phyloP scores from a whole-genome alignment of 768 basidiomycete genomes.

The Leccinellum luteum region DNA sequence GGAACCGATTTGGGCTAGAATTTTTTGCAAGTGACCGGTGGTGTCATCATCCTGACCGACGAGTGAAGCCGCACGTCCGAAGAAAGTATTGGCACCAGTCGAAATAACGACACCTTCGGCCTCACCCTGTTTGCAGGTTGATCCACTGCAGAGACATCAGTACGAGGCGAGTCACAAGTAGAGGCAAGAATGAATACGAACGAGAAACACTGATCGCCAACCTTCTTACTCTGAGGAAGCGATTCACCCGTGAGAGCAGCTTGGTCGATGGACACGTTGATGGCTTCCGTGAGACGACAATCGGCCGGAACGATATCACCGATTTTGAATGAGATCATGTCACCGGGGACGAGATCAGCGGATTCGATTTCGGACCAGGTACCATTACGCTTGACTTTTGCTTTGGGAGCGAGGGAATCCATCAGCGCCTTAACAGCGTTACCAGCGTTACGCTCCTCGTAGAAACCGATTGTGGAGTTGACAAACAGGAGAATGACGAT shows the following conservation, averaged over 20 bases:
- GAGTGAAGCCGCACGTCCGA: slow-evolving; percentile 96
- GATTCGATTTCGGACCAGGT: slow-evolving; percentile 91
- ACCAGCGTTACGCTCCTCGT: slow-evolving; percentile 95
- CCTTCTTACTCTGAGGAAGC: slow-evolving; percentile 88
- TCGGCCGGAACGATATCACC: slow-evolving; percentile 98
- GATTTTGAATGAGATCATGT: slow-evolving; percentile 97
- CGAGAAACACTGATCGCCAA: slow-evolving; percentile 98
- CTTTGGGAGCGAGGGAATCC: slow-evolving; percentile 99
- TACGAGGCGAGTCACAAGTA: background rate
- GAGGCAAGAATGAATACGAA: slow-evolving; percentile 40
- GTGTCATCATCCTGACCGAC: slow-evolving; percentile 98
- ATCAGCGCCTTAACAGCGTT: slow-evolving; percentile 99
- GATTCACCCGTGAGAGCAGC: slow-evolving; percentile 98
- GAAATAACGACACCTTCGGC: slow-evolving; percentile 99
- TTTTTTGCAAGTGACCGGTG: slow-evolving; percentile 97
- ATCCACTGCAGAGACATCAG: slow-evolving; percentile 55
- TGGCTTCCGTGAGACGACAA: slow-evolving; percentile 92
- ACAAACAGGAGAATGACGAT: slow-evolving; percentile 87
- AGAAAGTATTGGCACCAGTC: slow-evolving; percentile 97
- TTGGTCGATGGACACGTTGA: slow-evolving; percentile 98
- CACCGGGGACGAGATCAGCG: slow-evolving; percentile 86
- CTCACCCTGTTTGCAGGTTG: slow-evolving; percentile 98
- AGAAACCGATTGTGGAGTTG: slow-evolving; percentile 98
- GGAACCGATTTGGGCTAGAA: slow-evolving; percentile 95
- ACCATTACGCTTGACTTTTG: slow-evolving; percentile 86